Evolutionary conservation across 2,329 filamentous ascomycete genomes (phyloP).

Genomic region (Phyllosticta citriasiana): DNA sequence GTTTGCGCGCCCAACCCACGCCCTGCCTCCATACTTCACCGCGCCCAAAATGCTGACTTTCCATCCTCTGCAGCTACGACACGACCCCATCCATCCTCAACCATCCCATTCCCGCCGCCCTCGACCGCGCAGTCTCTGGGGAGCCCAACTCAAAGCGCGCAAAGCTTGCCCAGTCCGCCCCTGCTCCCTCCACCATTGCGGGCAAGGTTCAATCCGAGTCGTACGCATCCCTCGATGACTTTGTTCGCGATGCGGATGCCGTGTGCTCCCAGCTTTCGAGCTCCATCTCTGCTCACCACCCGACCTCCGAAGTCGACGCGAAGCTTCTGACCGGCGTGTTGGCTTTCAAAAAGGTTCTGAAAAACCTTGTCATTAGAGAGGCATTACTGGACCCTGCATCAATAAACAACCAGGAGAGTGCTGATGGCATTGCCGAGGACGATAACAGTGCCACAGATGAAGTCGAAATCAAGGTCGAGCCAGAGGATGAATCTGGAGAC

Average conservation of each 20-base stretch:
- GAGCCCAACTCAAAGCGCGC: constrained; percentile 37
- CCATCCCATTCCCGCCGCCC: constrained; percentile 23
- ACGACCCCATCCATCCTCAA: constrained; percentile 37
- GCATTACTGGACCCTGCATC: constrained; percentile 14
- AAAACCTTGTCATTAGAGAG: constrained; percentile 22
- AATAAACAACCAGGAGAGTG: neutral
- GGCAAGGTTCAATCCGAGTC: constrained; percentile 26
- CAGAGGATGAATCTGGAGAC: constrained; percentile 8
- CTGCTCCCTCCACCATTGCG: constrained; percentile 25
- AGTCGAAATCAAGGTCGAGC: constrained; percentile 7
- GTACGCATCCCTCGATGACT: constrained; percentile 33
- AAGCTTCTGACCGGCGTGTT: constrained; percentile 22
- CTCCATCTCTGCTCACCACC: constrained; percentile 20
- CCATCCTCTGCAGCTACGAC: constrained; percentile 26
- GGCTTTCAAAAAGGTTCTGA: constrained; percentile 25
- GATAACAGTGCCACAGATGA: constrained; percentile 1
- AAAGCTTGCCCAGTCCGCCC: constrained; percentile 26
- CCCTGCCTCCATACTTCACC: neutral
- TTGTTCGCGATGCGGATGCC: constrained; percentile 33
- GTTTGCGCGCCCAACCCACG: constrained; percentile 16
- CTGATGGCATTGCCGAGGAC: neutral
- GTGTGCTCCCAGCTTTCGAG: constrained; percentile 31
- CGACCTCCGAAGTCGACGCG: constrained; percentile 20
- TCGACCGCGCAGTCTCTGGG: constrained; percentile 22
- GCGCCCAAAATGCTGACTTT: constrained; percentile 11